These are phyloP conservation scores for Aspergillus brunneoviolaceus DNA, from an alignment of 2,329 filamentous ascomycete species.

Conservation along the genomic window DNA sequence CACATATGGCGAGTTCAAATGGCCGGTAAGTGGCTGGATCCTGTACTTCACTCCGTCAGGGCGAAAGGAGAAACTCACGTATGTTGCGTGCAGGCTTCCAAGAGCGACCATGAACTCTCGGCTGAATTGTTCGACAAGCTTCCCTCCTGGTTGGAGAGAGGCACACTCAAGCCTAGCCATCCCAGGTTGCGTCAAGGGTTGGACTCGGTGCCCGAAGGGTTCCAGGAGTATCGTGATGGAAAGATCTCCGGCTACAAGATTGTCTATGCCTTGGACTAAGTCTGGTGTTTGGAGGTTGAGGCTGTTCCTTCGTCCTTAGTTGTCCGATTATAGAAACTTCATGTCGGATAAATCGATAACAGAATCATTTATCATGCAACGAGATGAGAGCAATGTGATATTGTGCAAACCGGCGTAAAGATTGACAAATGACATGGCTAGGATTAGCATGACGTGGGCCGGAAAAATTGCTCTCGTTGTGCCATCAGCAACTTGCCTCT, in stretches of 20 bases:
- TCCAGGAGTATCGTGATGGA: slow-evolving; percentile 41
- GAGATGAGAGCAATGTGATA: no score
- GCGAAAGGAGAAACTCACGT: background rate
- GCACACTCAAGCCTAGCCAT: slow-evolving; percentile 38
- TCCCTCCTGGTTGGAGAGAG: slow-evolving; percentile 33
- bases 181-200: slow-evolving; percentile 33
- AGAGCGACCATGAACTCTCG: slow-evolving; percentile 39
- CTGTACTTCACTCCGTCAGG: background rate
- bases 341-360: no score
- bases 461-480: no score
- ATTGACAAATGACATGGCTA: no score
- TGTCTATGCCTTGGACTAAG: slow-evolving; percentile 31
- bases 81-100: slow-evolving; percentile 28
- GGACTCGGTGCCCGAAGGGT: slow-evolving; percentile 32
- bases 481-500: no score
- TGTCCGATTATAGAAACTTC: no score
- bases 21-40: slow-evolving; percentile 33
- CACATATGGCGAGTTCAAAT: slow-evolving; percentile 36
- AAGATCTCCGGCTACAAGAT: slow-evolving; percentile 44
- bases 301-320: no score
- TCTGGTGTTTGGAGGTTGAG: no score
- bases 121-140: slow-evolving; percentile 41
- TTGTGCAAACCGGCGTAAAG: no score
- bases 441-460: no score
- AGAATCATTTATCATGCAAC: fast-evolving